These are phyloP conservation scores for Schrenkiella parvula DNA, from an alignment of 345 rosid genomes.

Conservation along the genomic window DNA sequence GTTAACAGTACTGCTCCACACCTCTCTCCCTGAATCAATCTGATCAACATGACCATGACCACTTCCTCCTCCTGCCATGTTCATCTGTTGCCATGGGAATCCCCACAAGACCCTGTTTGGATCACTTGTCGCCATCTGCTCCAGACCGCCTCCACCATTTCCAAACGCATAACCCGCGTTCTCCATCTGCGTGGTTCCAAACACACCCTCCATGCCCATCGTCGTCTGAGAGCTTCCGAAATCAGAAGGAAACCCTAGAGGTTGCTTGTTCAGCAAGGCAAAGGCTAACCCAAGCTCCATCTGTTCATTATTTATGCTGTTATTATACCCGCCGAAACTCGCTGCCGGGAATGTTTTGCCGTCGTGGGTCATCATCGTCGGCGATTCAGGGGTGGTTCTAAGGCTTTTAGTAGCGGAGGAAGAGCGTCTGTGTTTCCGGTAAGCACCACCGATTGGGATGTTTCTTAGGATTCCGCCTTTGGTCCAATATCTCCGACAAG, in stretches of 20 bases:
- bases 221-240: conserved; percentile 20
- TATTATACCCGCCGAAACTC: conserved; percentile 20
- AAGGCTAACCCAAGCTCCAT: conserved; percentile 67
- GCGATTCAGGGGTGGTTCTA: conserved; percentile 34
- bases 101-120: conserved; percentile 49
- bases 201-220: conserved; percentile 9
- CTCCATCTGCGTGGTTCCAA: conserved; percentile 3
- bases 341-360: conserved; percentile 30
- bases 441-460: conserved; percentile 71
- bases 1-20: conserved; percentile 39
- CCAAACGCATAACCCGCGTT: conserved; percentile 23
- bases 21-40: conserved; percentile 45
- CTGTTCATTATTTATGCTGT: conserved; percentile 36
- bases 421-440: conserved; percentile 62
- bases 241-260: conserved; percentile 40
- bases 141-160: conserved; percentile 31
- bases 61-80: conserved; percentile 30
- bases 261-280: conserved; percentile 61
- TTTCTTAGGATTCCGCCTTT: conserved; percentile 71
- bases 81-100: conserved; percentile 70
- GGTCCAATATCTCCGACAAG: conserved; percentile 83
- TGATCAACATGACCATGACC: conserved; percentile 16
- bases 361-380: conserved; percentile 16
- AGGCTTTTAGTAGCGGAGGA: conserved; percentile 35
- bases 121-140: conserved; percentile 33